Evolutionary conservation across 2,329 filamentous ascomycete genomes (phyloP).

Genomic region (Grosmannia penicillata): DNA sequence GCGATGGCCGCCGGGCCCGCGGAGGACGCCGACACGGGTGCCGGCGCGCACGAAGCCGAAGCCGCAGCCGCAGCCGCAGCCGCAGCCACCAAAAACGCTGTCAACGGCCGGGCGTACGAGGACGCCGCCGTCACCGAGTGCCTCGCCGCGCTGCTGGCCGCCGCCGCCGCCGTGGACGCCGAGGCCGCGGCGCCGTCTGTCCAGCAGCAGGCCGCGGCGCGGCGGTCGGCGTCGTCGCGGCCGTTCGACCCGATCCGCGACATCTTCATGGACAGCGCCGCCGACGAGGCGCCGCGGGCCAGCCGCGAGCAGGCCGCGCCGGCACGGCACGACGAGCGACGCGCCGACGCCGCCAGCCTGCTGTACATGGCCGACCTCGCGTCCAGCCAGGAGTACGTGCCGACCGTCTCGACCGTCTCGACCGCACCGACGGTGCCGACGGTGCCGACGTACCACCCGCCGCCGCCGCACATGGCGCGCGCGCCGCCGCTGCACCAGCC

Average conservation of each 20-base stretch:
- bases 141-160: not conserved
- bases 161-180: not conserved
- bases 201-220: not conserved
- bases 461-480: slow-evolving; percentile 2
- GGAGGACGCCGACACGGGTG: slow-evolving; percentile 3
- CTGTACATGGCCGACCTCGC: slow-evolving; percentile 8
- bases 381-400: slow-evolving; percentile 6
- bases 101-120: not conserved
- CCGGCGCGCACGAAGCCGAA: slow-evolving; percentile 13
- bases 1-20: too few relatives aligned
- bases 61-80: not conserved
- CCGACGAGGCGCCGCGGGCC: not conserved
- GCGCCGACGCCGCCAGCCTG: slow-evolving; percentile 2
- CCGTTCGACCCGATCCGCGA: slow-evolving; percentile 30
- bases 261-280: slow-evolving; percentile 19
- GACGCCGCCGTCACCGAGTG: not conserved
- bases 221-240: slow-evolving; percentile 18
- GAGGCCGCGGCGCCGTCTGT: not conserved
- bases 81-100: not conserved
- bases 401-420: too few relatives aligned
- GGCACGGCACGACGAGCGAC: slow-evolving; percentile 1
- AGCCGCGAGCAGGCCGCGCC: slow-evolving; percentile 2
- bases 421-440: too few relatives aligned
- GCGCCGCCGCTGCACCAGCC: not conserved
- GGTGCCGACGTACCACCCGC: slow-evolving; percentile 3